phyloP scores from a whole-genome alignment of 257 asterid genomes.

The Sherardia arvensis region DNA sequence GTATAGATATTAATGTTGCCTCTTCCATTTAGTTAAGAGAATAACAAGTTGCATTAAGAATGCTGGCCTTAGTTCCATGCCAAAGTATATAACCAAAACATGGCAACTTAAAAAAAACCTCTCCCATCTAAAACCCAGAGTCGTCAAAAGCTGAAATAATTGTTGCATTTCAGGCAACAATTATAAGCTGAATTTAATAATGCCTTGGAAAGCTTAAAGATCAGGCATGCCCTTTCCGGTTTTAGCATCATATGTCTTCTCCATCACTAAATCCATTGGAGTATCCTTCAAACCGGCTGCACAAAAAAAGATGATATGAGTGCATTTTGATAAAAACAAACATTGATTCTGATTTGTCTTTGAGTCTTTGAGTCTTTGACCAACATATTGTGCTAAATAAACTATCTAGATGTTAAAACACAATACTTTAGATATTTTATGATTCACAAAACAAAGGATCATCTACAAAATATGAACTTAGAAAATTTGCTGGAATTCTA shows the following conservation, averaged over 20 bases:
- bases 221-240: conserved; percentile 89
- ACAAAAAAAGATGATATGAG: conserved; percentile 9
- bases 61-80: neutral
- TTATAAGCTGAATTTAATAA: neutral
- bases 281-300: conserved; percentile 94
- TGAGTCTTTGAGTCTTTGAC: too few species aligned
- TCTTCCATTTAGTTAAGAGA: too few species aligned
- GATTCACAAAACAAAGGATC: neutral
- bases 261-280: conserved; percentile 60
- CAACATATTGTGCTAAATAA: neutral
- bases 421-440: neutral
- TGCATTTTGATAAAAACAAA: conserved; percentile 1
- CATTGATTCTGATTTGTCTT: too few species aligned
- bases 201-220: conserved; percentile 24
- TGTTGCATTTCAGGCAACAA: too few species aligned
- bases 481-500: too few species aligned
- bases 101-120: neutral
- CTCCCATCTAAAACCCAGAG: neutral
- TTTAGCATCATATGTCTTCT: conserved; percentile 75
- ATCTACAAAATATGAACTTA: too few species aligned
- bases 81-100: neutral
- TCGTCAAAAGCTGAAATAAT: too few species aligned
- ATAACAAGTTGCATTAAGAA: neutral
- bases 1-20: too few species aligned
- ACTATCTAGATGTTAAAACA: neutral